phyloP scores from a whole-genome alignment of 305 asterid species.

The Fraxinus ornus region DNA sequence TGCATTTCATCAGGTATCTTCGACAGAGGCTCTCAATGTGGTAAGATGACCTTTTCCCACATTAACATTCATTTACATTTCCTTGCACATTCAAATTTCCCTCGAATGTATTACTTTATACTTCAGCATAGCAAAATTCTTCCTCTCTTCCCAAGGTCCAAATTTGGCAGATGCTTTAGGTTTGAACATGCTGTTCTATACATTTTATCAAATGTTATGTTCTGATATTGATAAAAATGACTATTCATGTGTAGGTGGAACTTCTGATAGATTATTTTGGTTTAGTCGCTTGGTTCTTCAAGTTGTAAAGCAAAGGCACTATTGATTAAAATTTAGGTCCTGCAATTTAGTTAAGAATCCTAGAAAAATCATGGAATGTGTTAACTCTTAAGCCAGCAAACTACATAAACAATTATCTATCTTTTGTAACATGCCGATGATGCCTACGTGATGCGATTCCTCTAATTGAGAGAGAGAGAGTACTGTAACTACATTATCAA shows the following conservation, averaged over 20 bases:
- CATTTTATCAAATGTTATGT: background rate
- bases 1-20: slow-evolving; percentile 62
- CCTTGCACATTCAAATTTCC: background rate
- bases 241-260: background rate
- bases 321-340: background rate
- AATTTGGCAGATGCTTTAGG: background rate
- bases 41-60: slow-evolving; percentile 31
- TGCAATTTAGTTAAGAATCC: background rate
- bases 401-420: background rate
- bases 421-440: background rate
- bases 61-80: background rate
- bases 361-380: background rate
- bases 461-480: background rate
- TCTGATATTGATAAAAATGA: background rate
- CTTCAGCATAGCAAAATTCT: background rate
- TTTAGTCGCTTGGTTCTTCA: background rate
- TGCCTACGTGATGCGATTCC: background rate
- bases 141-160: background rate
- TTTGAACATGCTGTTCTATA: background rate
- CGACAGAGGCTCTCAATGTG: slow-evolving; percentile 63
- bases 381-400: background rate
- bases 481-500: background rate
- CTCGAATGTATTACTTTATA: background rate
- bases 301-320: background rate
- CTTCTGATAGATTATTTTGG: background rate